Conservation (phyloP, 2,329 filamentous ascomycete genomes). For the Chrysosporium keratinophilum region DNA sequence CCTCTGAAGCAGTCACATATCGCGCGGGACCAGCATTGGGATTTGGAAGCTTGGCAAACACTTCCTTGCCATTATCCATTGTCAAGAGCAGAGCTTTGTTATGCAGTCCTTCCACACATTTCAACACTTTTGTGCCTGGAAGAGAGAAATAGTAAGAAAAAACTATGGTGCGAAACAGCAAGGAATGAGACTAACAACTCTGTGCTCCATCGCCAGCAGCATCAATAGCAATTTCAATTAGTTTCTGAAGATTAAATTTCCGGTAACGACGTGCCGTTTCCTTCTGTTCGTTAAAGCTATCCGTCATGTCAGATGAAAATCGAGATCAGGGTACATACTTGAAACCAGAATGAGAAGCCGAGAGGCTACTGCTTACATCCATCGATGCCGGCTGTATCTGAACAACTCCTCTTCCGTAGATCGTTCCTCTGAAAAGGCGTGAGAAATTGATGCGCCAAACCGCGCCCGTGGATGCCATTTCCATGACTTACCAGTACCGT, state of each 20-base stretch:
- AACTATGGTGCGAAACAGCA: not conserved
- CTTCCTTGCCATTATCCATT: slow-evolving; percentile 24
- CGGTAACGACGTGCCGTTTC: slow-evolving; percentile 24
- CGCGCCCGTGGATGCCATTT: not conserved
- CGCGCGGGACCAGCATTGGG: slow-evolving; percentile 22
- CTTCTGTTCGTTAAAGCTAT: slow-evolving; percentile 23
- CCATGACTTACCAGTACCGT: not conserved
- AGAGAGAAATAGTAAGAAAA: not conserved
- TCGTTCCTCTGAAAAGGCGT: slow-evolving; percentile 12
- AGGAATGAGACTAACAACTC: slow-evolving; percentile 18
- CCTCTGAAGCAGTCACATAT: slow-evolving; percentile 20
- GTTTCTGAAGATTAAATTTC: slow-evolving; percentile 23
- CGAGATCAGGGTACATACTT: not conserved
- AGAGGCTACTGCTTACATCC: slow-evolving; percentile 18
- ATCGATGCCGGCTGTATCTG: slow-evolving; percentile 20
- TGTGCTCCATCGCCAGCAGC: slow-evolving; percentile 21
- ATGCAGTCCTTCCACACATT: slow-evolving; percentile 26
- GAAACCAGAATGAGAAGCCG: not conserved
- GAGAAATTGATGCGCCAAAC: slow-evolving; percentile 2
- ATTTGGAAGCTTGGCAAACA: slow-evolving; percentile 24
- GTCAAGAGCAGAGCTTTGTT: slow-evolving; percentile 31
- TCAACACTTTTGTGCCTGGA: slow-evolving; percentile 23
- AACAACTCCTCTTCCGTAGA: slow-evolving; percentile 20
- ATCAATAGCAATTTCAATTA: slow-evolving; percentile 21
- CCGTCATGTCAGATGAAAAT: not conserved